Percentiles rank a stretch among this genome's conserved stretches.
Conservation (phyloP, 805 yeast genomes). For the Cyberlindnera sargentensis region DNA sequence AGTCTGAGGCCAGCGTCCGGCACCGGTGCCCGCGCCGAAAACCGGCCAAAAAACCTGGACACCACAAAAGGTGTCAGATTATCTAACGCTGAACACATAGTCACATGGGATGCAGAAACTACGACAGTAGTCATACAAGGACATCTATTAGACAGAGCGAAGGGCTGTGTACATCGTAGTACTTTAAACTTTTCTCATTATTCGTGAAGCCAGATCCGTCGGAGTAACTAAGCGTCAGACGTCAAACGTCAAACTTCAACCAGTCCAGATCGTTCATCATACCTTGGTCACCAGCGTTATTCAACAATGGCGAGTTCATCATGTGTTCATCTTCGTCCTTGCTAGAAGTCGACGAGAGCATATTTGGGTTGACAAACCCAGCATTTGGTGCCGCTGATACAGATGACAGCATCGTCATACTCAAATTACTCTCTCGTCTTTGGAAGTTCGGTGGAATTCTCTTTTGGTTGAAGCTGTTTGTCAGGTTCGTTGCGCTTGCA, state of each 20-base stretch:
- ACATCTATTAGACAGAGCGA: not conserved
- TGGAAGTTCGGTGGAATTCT: constrained; percentile 23
- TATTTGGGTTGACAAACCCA: constrained; percentile 10
- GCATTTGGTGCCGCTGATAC: not conserved
- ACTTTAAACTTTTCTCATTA: not conserved
- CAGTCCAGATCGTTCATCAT: constrained; percentile 22
- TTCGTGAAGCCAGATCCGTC: not conserved
- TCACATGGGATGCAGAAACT: not conserved
- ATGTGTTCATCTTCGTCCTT: constrained; percentile 6
- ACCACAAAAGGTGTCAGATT: not conserved
- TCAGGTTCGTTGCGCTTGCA: constrained; percentile 20
- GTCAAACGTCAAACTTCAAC: constrained; percentile 23
- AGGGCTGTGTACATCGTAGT: not conserved
- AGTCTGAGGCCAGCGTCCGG: not conserved
- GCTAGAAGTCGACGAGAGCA: constrained; percentile 4
- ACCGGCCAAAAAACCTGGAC: not conserved
- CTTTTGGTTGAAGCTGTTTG: constrained; percentile 23
- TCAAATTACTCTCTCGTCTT: constrained; percentile 6
- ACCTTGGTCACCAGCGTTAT: constrained; percentile 7
- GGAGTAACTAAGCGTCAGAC: not conserved
- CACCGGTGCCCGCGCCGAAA: not conserved
- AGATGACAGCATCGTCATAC: too few species aligned
- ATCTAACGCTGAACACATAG: not conserved
- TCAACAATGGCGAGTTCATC: constrained; percentile 6
- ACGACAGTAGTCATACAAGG: not conserved